These are phyloP conservation scores for Monascus ruber DNA, from an alignment of 2,329 filamentous ascomycete species.

Conservation along the genomic window DNA sequence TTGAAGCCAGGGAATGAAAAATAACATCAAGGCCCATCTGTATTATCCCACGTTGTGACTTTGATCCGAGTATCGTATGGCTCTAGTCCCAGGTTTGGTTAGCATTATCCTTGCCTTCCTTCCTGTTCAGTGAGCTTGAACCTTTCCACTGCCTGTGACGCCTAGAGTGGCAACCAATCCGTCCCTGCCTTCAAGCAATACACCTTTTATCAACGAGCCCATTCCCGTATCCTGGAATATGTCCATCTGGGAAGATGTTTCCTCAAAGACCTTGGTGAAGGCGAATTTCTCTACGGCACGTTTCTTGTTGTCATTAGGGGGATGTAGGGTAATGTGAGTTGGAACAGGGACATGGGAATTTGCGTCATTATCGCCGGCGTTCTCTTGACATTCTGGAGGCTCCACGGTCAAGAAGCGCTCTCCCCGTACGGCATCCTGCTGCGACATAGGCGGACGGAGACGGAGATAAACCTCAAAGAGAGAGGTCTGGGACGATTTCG, in stretches of 20 bases:
- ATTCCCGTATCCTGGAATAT: constrained; percentile 74
- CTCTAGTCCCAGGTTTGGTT: constrained; percentile 46
- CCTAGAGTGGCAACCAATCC: constrained; percentile 83
- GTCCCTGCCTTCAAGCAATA: constrained; percentile 75
- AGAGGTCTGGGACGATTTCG: constrained; percentile 41
- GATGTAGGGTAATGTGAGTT: constrained; percentile 65
- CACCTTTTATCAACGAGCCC: constrained; percentile 64
- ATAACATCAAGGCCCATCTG: constrained; percentile 85
- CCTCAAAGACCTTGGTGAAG: constrained; percentile 88
- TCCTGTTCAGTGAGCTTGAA: constrained; percentile 25
- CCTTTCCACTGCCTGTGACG: constrained; percentile 94
- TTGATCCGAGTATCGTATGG: constrained; percentile 88
- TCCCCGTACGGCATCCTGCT: constrained; percentile 27
- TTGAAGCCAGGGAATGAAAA: constrained; percentile 66
- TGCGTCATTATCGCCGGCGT: constrained; percentile 27
- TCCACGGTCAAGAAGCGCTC: constrained; percentile 74
- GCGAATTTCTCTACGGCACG: constrained; percentile 86
- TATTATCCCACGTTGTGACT: constrained; percentile 73
- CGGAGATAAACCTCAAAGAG: constrained; percentile 90
- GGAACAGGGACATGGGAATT: constrained; percentile 26
- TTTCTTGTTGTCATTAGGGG: constrained; percentile 70
- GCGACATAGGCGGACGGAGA: constrained; percentile 53
- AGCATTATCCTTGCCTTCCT: constrained; percentile 3
- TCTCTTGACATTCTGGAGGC: constrained; percentile 26
- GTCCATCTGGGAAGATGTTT: constrained; percentile 72